Evolutionary conservation across 2,329 filamentous ascomycete species (phyloP), one percentile per base, ranked within the genome.

Genomic region (Ceratocystis variospora): DNA sequence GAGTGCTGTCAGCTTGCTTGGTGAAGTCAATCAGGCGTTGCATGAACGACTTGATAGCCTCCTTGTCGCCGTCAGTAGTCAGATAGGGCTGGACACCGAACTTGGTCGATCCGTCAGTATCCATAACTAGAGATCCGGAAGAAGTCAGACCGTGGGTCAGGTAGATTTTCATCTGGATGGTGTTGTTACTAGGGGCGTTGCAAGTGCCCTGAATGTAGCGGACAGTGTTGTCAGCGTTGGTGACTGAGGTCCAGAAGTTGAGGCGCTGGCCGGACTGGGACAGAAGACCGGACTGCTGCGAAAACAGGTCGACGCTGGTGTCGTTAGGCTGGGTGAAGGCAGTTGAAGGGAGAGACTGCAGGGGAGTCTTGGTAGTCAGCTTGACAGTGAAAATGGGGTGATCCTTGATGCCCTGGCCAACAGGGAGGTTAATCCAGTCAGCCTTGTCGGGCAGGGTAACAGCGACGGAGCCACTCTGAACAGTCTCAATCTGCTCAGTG

Each of bases 51-150:
- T 87, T 80, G 71, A 89, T 81, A 33, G 83, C 83, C 62, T 79
- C 77, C 64, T 84, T 81, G 19, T 89, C 86, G 65, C 79, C 78
- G n/a, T 79, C 73, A 66, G 83, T 77, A 22, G 78, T 77, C 1
- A 87, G 78, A 73, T 85, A 87, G 0, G 86, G 86, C 1, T 81
- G 73, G n/a, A 79, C 79, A 17, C 81, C 81, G 8, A 88, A 83
- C 1, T 79, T 75, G 70, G 87, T 85, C 70, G 75, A 79, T n/a
- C 88, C 77, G 15, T 76, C 79, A 62, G 78, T 75, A 45, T 79
- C 83, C 71, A 88, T 86, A 15, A 81, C 83, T 69, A 85, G 80
- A 53, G 80, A 77, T 53, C 85, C 85, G 48, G 83, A 78, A 15
- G 84, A 85, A 17, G 79, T 81, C 22, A 81, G 76, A 53, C 86